A percentile compares a stretch with the other conserved stretches of the same genome.
Conservation (phyloP, 2,329 filamentous ascomycete genomes). For the Trichoderma sp. region DNA sequence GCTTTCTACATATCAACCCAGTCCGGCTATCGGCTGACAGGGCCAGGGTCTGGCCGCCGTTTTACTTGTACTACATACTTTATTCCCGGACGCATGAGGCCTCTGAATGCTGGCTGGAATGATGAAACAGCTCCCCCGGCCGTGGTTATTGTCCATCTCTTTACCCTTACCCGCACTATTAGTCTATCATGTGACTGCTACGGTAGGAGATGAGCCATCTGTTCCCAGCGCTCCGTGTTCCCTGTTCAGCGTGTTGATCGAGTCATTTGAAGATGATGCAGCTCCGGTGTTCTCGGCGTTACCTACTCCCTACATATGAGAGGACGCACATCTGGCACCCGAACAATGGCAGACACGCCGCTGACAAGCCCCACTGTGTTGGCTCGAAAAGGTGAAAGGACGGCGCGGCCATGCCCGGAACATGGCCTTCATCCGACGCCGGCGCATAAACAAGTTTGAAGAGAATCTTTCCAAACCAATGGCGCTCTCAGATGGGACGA, state of each 20-base stretch:
- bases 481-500: neutral
- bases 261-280: neutral
- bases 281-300: neutral
- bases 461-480: neutral
- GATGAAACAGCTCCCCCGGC: neutral
- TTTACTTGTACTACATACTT: neutral
- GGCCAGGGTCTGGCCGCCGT: neutral
- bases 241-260: neutral
- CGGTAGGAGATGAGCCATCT: neutral
- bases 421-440: constrained; percentile 12
- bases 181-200: constrained; percentile 6
- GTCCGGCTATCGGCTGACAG: constrained; percentile 16
- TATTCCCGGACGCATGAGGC: neutral
- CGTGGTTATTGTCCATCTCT: neutral
- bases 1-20: neutral
- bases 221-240: neutral
- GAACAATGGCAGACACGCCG: neutral
- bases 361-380: constrained; percentile 9
- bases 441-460: neutral
- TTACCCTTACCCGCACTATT: neutral
- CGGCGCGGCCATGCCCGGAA: neutral
- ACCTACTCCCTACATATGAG: neutral
- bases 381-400: neutral
- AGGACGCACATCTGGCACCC: neutral
- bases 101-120: neutral